phyloP scores from a whole-genome alignment of 2,329 filamentous ascomycete species.

The Aspergillus floridensis region DNA sequence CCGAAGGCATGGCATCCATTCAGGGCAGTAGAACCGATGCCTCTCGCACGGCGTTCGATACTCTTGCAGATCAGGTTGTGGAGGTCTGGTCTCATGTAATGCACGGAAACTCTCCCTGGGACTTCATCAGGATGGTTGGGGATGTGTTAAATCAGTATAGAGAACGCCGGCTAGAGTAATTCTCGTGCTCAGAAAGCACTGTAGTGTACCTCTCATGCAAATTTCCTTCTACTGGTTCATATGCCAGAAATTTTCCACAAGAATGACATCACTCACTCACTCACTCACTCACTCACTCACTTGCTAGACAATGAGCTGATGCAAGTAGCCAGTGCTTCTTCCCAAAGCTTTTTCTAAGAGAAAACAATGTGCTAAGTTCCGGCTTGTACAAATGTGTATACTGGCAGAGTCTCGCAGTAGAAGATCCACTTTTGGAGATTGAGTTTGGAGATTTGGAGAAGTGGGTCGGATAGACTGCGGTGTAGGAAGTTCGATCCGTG shows the following conservation, averaged over 20 bases:
- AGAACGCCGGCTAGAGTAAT: neutral
- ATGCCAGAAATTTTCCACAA: too few relatives aligned
- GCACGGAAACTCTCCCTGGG: conserved; percentile 3
- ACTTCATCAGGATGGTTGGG: conserved; percentile 1
- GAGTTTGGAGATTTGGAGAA: neutral
- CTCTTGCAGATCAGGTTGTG: neutral
- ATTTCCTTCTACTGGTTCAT: too few relatives aligned
- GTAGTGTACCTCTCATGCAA: too few relatives aligned
- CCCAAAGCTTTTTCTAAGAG: too few relatives aligned
- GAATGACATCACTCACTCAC: too few relatives aligned
- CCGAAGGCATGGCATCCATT: conserved; percentile 1
- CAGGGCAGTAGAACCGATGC: neutral
- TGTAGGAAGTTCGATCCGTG: too few relatives aligned
- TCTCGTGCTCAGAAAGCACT: neutral
- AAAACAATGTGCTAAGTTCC: too few relatives aligned
- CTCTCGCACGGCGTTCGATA: neutral
- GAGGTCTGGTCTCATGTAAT: conserved; percentile 7
- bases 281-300: too few relatives aligned
- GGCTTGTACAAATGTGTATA: too few relatives aligned
- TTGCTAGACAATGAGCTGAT: too few relatives aligned
- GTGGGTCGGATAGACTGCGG: neutral
- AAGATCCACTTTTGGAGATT: neutral
- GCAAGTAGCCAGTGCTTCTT: too few relatives aligned
- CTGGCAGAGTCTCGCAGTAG: too few relatives aligned
- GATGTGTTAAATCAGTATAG: conserved; percentile 2